Conservation (phyloP, 1,139 yeast genomes). For the Lodderomyces metapsilosis region DNA sequence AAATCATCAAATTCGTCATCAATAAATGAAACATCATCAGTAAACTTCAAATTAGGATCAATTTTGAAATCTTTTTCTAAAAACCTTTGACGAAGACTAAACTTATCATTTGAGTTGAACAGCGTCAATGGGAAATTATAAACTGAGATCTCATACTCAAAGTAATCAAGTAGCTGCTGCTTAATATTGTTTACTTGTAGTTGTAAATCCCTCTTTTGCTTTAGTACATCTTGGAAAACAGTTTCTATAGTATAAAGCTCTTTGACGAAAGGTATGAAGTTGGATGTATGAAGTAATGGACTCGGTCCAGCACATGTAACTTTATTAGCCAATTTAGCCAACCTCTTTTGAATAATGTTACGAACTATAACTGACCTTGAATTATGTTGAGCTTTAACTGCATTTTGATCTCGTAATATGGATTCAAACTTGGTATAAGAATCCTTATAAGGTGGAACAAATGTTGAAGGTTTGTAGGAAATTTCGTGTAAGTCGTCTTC, state of each 20-base stretch:
- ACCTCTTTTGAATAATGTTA: conserved; percentile 28
- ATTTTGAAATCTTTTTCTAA: conserved; percentile 11
- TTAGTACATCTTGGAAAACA: conserved; percentile 23
- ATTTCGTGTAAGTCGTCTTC: conserved; percentile 31
- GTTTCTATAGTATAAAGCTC: conserved; percentile 32
- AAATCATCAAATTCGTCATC: conserved; percentile 15
- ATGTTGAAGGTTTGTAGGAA: conserved; percentile 31
- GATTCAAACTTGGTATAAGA: conserved; percentile 23
- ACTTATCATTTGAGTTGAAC: conserved; percentile 16
- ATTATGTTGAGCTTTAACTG: conserved; percentile 17
- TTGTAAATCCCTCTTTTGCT: conserved; percentile 16
- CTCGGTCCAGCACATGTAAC: conserved; percentile 7
- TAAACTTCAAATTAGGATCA: conserved; percentile 4
- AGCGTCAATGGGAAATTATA: conserved; percentile 18
- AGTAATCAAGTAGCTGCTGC: conserved; percentile 21
- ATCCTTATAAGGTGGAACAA: conserved; percentile 27
- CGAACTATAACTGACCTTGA: conserved; percentile 23
- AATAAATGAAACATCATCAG: conserved; percentile 8
- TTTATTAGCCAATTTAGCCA: conserved; percentile 21
- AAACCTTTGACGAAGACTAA: conserved; percentile 18
- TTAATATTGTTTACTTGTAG: conserved; percentile 24
- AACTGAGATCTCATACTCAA: conserved; percentile 27
- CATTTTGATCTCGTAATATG: conserved; percentile 16
- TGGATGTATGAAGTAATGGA: conserved; percentile 26
- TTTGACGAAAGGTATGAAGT: conserved; percentile 34